Conservation (phyloP, 1,284 basidiomycete genomes). For the Trametes polyzona region DNA sequence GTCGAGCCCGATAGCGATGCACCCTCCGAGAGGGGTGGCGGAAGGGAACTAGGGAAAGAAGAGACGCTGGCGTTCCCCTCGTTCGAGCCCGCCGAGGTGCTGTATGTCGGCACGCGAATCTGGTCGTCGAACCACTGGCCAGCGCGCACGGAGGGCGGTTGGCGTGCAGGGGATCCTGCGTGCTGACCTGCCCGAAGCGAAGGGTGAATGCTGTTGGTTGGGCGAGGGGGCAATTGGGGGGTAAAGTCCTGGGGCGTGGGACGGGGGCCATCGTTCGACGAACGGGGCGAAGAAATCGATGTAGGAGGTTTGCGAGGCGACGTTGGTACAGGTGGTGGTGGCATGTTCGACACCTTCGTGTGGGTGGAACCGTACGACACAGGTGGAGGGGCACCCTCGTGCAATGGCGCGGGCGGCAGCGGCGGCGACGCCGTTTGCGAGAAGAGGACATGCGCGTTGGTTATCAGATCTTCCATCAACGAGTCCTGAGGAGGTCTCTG, state of each 20-base stretch:
- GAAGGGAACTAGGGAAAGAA: slow-evolving; percentile 6
- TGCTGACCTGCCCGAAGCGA: slow-evolving; percentile 53
- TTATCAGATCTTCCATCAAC: slow-evolving; percentile 87
- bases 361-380: slow-evolving; percentile 70
- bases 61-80: slow-evolving; percentile 5
- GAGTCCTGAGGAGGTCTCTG: slow-evolving; percentile 66
- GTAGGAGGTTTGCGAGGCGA: slow-evolving; percentile 19
- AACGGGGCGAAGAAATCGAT: slow-evolving; percentile 11
- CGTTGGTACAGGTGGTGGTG: slow-evolving; percentile 17
- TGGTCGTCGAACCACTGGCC: slow-evolving; percentile 32
- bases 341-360: slow-evolving; percentile 50
- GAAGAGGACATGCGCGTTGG: slow-evolving; percentile 64
- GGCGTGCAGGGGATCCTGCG: slow-evolving; percentile 27
- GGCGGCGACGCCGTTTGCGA: slow-evolving; percentile 59
- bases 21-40: slow-evolving; percentile 1
- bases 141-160: slow-evolving; percentile 23
- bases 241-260: slow-evolving; percentile 64
- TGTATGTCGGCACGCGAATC: slow-evolving; percentile 21
- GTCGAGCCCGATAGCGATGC: slow-evolving; percentile 4
- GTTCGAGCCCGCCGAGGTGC: slow-evolving; percentile 7
- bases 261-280: slow-evolving; percentile 16
- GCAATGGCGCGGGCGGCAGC: slow-evolving; percentile 66
- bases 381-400: slow-evolving; percentile 55
- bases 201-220: slow-evolving; percentile 77
- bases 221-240: slow-evolving; percentile 67